Percentiles rank a stretch among this genome's conserved stretches.
phyloP scores from a whole-genome alignment of 192 early-diverging fungal species.

The Mortierella antarctica region DNA sequence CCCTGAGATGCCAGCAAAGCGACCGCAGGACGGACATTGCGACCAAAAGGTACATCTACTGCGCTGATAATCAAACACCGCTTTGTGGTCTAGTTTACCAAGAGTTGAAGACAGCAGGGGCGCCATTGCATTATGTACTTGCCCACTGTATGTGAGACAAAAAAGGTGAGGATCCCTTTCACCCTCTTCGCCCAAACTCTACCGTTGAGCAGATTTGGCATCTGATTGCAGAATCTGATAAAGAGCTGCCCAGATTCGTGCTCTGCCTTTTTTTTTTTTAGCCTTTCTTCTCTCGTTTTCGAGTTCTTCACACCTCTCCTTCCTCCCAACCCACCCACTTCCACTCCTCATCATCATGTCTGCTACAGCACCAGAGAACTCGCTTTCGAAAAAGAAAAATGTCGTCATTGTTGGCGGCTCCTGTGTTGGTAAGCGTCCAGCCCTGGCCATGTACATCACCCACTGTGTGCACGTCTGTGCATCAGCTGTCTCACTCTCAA shows the following conservation, averaged over 20 bases:
- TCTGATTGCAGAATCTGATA: too few relatives aligned
- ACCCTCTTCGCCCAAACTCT: too few relatives aligned
- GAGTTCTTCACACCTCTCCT: neutral
- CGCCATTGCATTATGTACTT: too few relatives aligned
- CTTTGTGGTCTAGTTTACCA: too few relatives aligned
- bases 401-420: constrained; percentile 64
- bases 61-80: too few relatives aligned
- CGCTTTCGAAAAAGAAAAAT: constrained; percentile 27
- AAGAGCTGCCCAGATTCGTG: neutral
- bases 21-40: too few relatives aligned
- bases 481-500: neutral
- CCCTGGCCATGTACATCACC: neutral
- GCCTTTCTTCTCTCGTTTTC: constrained; percentile 1
- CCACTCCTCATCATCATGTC: constrained; percentile 6
- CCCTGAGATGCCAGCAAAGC: too few relatives aligned
- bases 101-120: too few relatives aligned
- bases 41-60: too few relatives aligned
- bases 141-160: too few relatives aligned
- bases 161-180: neutral
- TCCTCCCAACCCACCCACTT: neutral
- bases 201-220: too few relatives aligned
- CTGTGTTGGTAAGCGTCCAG: constrained; percentile 52
- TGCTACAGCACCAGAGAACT: constrained; percentile 11
- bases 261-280: neutral
- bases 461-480: neutral